Conservation (phyloP, 2,329 filamentous ascomycete species). For the Fusarium illudens region DNA sequence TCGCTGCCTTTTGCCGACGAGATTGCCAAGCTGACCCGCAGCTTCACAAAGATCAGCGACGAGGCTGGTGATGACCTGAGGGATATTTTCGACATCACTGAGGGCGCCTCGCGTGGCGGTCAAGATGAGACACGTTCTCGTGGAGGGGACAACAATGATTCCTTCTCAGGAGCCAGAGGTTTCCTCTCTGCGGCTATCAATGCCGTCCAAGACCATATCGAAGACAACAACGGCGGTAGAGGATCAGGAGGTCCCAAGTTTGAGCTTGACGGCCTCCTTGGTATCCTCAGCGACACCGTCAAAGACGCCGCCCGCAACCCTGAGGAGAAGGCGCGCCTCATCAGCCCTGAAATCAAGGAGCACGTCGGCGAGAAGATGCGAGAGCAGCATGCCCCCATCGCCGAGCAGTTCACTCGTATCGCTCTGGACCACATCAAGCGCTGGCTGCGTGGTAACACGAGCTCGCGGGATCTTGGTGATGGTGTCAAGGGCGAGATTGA, state of each 20-base stretch:
- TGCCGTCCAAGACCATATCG: conserved; percentile 53
- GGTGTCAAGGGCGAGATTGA: conserved; percentile 55
- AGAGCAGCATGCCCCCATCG: conserved; percentile 54
- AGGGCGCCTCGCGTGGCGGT: conserved; percentile 34
- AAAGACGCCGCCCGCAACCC: conserved; percentile 56
- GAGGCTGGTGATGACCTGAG: conserved; percentile 53
- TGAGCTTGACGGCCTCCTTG: conserved; percentile 54
- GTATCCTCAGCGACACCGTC: conserved; percentile 53
- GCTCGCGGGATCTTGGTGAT: conserved; percentile 52
- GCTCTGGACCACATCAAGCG: conserved; percentile 57
- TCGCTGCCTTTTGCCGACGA: conserved; percentile 58
- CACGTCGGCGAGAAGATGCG: conserved; percentile 51
- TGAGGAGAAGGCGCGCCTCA: conserved; percentile 55
- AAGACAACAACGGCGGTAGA: conserved; percentile 39
- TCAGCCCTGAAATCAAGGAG: conserved; percentile 58
- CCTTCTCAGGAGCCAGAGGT: conserved; percentile 44
- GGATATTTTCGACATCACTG: conserved; percentile 55
- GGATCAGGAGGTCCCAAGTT: conserved; percentile 45
- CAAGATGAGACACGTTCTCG: conserved; percentile 41
- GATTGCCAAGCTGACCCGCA: conserved; percentile 52
- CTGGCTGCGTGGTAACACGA: conserved; percentile 55
- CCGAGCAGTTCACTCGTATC: conserved; percentile 56
- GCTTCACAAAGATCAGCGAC: conserved; percentile 51
- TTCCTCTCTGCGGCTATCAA: conserved; percentile 54
- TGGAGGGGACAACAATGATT: conserved; percentile 37